Percentiles rank a stretch among this genome's conserved stretches.
Evolutionary conservation across 805 yeast species (phyloP).

Genomic region (Yarrowia keelungensis): DNA sequence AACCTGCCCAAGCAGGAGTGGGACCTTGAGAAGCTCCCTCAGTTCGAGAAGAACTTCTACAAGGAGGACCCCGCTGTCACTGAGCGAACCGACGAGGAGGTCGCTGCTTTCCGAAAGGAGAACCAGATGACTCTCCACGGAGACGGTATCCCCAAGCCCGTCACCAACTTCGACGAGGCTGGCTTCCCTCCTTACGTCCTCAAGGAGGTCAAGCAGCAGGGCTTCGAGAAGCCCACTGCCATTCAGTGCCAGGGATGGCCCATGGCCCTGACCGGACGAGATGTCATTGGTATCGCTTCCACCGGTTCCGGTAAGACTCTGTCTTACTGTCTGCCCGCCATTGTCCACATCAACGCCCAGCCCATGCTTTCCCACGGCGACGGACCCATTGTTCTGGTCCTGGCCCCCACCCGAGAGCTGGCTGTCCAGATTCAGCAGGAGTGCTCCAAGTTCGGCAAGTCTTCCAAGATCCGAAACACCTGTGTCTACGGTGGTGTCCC

Average conservation of each 20-base stretch:
- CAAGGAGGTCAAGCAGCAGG: slow-evolving; percentile 85
- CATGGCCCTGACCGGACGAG: slow-evolving; percentile 98
- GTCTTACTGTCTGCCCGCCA: slow-evolving; percentile 95
- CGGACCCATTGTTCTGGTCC: slow-evolving; percentile 94
- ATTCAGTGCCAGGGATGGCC: slow-evolving; percentile 99
- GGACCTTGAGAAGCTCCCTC: slow-evolving; percentile 78
- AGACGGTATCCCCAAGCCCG: slow-evolving; percentile 89
- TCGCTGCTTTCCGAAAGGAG: slow-evolving; percentile 75
- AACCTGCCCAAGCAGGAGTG: slow-evolving; percentile 77
- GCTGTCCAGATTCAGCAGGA: slow-evolving; percentile 97
- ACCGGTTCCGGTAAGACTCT: slow-evolving; percentile 99
- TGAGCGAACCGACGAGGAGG: slow-evolving; percentile 74
- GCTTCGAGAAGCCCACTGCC: slow-evolving; percentile 92
- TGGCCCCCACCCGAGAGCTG: slow-evolving; percentile 98
- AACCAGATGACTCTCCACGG: slow-evolving; percentile 89
- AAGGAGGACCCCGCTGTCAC: slow-evolving; percentile 81
- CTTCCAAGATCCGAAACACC: slow-evolving; percentile 89
- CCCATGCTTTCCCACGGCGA: slow-evolving; percentile 92
- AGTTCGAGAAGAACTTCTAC: slow-evolving; percentile 95
- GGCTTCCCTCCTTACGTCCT: slow-evolving; percentile 96
- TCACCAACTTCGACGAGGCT: slow-evolving; percentile 91
- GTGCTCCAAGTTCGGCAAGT: slow-evolving; percentile 90
- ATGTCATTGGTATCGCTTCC: slow-evolving; percentile 98
- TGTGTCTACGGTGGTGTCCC: slow-evolving; percentile 99
- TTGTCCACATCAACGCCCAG: slow-evolving; percentile 98